These are phyloP conservation scores for Globisporangium nodosum DNA, from an alignment of 352 stramenopile genomes.

Conservation along the genomic window DNA sequence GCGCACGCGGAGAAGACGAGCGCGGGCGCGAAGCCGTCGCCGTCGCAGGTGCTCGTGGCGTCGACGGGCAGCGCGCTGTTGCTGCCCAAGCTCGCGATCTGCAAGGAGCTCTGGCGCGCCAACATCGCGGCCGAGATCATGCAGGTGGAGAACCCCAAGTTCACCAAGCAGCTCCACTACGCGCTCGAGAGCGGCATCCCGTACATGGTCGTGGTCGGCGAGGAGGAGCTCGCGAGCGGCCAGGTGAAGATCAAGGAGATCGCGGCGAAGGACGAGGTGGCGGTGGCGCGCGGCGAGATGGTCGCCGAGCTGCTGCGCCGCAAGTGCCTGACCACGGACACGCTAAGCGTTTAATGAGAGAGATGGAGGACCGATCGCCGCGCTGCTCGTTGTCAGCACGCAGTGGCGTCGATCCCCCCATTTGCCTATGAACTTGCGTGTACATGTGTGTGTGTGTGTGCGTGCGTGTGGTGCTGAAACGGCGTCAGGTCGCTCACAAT, in stretches of 20 bases:
- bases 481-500: background rate
- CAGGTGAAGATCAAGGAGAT: slow-evolving; percentile 98
- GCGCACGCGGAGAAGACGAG: slow-evolving; percentile 75
- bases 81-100: slow-evolving; percentile 65
- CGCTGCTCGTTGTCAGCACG: background rate
- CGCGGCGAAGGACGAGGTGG: slow-evolving; percentile 88
- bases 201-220: slow-evolving; percentile 97
- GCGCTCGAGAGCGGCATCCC: slow-evolving; percentile 93
- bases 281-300: slow-evolving; percentile 64
- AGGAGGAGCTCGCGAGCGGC: slow-evolving; percentile 92
- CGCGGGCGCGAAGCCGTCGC: slow-evolving; percentile 17
- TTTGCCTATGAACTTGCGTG: background rate
- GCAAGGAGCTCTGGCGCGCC: slow-evolving; percentile 78
- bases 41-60: slow-evolving; percentile 93
- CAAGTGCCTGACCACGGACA: slow-evolving; percentile 63
- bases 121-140: slow-evolving; percentile 96
- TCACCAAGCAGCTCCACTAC: slow-evolving; percentile 96
- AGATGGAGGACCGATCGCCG: background rate
- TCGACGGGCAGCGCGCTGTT: slow-evolving; percentile 76
- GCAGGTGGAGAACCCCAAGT: slow-evolving; percentile 95
- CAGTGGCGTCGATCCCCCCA: background rate
- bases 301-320: slow-evolving; percentile 67
- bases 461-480: background rate
- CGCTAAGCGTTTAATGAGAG: slow-evolving; percentile 39
- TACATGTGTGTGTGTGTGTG: background rate